Evolutionary conservation across 352 stramenopile genomes (phyloP).

Genomic region (Plasmopara halstedii): DNA sequence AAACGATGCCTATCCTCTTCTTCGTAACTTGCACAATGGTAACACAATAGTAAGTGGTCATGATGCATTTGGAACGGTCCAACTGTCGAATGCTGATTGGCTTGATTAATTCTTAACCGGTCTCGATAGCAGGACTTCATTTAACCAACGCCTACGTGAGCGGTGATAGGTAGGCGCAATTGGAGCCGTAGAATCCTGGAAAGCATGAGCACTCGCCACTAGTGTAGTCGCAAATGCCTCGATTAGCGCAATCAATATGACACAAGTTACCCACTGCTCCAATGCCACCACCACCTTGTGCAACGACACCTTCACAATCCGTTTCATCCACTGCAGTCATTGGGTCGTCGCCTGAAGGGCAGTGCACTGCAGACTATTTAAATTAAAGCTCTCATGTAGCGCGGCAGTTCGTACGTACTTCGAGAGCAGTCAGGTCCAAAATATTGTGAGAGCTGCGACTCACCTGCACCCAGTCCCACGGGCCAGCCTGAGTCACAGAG

Average conservation of each 20-base stretch:
- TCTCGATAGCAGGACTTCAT: constrained; percentile 1
- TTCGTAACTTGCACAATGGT: constrained; percentile 8
- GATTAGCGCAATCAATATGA: constrained; percentile 74
- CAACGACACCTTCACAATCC: constrained; percentile 56
- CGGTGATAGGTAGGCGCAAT: constrained; percentile 61
- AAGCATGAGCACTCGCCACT: constrained; percentile 65
- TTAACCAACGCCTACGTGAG: too few relatives aligned
- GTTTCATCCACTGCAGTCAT: constrained; percentile 78
- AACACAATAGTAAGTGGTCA: background rate
- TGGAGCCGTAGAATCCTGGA: constrained; percentile 68
- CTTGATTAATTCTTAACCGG: constrained; percentile 7
- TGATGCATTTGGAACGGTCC: constrained; percentile 7
- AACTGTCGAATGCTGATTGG: constrained; percentile 11
- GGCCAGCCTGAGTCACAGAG: constrained; percentile 73
- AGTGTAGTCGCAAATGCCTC: constrained; percentile 64
- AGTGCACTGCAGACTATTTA: constrained; percentile 39
- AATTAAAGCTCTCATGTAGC: background rate
- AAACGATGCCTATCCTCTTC: background rate
- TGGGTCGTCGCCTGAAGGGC: constrained; percentile 84
- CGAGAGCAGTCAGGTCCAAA: constrained; percentile 85
- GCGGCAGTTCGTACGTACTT: constrained; percentile 19
- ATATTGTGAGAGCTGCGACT: constrained; percentile 82
- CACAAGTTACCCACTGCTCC: constrained; percentile 48
- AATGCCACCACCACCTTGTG: constrained; percentile 28
- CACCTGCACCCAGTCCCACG: constrained; percentile 53